Base-by-base conservation (phyloP, 2,329 filamentous ascomycete genomes). In the Penicillium crustosum region DNA sequence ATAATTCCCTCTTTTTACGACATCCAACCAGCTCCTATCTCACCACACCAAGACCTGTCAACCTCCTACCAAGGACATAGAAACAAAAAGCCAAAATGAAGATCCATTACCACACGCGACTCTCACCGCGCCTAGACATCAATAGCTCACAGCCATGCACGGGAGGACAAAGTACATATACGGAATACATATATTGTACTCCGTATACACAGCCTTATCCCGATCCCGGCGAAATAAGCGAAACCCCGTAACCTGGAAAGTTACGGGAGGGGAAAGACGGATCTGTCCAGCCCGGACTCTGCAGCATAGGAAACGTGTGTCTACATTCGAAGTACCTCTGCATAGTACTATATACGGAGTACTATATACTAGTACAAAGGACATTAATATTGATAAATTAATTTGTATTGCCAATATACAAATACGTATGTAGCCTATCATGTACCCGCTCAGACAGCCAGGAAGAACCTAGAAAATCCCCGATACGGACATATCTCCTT, bases 161-260 rank as follows among this genome's bases (percentile, higher is more conserved):
- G 23, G 23, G 23, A 23, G 23, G 2, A 23, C 23, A 23, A 4
- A 23, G 23, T 4, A 23, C 23, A 23, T 23, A 23, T 23, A 23
- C 23, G 13, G 27, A 31, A 15, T 49, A 49, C 47, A 43, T 45
- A 45, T 45, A 19, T 31, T 12, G 27, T 31, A 52, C n/a, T 44
- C 29, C 38, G 38, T 23, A 52, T 38, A 23, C 29, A 17, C 19
- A 17, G 27, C 29, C 19, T 27, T 44, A 44, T 44, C 42, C 19
- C 27, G 27, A 23, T 21, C 19, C 25, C 4, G 4, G 15, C 36
- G 29, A 21, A 58, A 56, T 55, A 60, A 60, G 54, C 58, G 51
- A 62, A 62, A 62, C 61, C 63, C 64, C 58, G 45, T 62, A 60
- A 44, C 12, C 35, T 61, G 61, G 64, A 65, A 61, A 59, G 59